Evolutionary conservation across 176 grass and related monocot species (phyloP), one percentile per base, ranked within the genome.

Genomic region (Phyllostachys edulis): DNA sequence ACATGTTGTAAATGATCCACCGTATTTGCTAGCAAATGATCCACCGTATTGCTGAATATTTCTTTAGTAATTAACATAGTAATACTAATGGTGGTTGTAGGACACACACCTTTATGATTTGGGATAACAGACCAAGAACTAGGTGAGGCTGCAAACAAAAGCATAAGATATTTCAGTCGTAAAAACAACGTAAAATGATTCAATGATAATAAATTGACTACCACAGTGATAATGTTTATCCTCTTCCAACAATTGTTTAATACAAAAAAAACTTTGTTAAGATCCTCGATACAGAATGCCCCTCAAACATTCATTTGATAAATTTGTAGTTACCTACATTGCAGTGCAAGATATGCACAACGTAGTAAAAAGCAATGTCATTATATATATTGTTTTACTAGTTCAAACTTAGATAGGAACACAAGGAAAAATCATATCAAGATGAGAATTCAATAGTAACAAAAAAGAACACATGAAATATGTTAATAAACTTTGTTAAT

Each of bases 91-190:
- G 55, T 75, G 72, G 23, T 66, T 70, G 79, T 65, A 76, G 73
- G n/a, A 0, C 23, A 77, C 78, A 3, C 24, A 98, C 96, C 96
- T 98, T 98, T 92, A 95, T 98, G 73, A 98, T 98, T 88, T 98
- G 96, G 51, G 89, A 98, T 89, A 98, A 90, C 45, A 98, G 77
- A 42, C 96, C 96, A 85, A 98, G 91, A 84, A 98, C 90, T 82
- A 98, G 92, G 93, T 98, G 93, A 70, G 93, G 93, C 96, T 98
- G 89, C 87, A 91, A 69, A 87, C 1, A 45, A 71, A 80, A 68
- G 18, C 0, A 52, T 27, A 79, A 71, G 47, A 83, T 78, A 78
- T 23, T 55, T 89, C 77, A 90, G 68, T 26, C n/a, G 1, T 26
- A 7, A n/a, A 84, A 90, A 68, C 6, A 24, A 65, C 3, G 6